Conservation (phyloP, 768 basidiomycete genomes). For the Suillus occidentalis region DNA sequence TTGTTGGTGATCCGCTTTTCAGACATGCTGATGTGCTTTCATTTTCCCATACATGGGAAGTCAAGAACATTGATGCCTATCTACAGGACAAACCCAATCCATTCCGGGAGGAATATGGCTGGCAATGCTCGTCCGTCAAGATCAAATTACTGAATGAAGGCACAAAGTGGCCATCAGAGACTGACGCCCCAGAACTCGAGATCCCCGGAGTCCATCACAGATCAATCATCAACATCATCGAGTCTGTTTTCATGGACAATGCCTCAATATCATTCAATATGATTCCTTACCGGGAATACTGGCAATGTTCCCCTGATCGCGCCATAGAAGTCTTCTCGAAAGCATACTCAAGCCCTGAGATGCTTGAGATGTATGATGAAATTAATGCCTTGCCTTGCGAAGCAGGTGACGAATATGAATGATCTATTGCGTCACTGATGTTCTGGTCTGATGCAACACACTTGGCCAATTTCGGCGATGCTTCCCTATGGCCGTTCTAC, state of each 20-base stretch:
- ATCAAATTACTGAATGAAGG: slow-evolving; percentile 7
- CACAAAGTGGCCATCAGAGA: not conserved
- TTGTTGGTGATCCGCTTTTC: slow-evolving; percentile 25
- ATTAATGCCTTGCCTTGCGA: slow-evolving; percentile 8
- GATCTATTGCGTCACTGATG: slow-evolving; percentile 8
- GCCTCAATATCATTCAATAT: slow-evolving; percentile 1
- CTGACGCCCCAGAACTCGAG: not conserved
- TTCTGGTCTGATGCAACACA: too few relatives aligned
- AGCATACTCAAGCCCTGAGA: not conserved
- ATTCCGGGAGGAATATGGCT: slow-evolving; percentile 13
- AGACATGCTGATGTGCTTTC: slow-evolving; percentile 16
- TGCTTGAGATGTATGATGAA: not conserved
- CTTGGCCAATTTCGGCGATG: too few relatives aligned
- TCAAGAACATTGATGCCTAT: slow-evolving; percentile 1
- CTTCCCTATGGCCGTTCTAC: too few relatives aligned
- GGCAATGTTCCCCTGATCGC: not conserved
- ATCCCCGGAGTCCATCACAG: not conserved
- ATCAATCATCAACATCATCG: slow-evolving; percentile 6
- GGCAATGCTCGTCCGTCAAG: slow-evolving; percentile 25
- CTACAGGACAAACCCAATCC: slow-evolving; percentile 10
- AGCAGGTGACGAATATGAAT: slow-evolving; percentile 6
- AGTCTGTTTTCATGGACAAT: not conserved
- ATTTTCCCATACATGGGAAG: slow-evolving; percentile 15
- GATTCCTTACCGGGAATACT: slow-evolving; percentile 1
- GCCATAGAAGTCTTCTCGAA: not conserved